Evolutionary conservation across 2,329 filamentous ascomycete genomes (phyloP), one percentile per base, ranked within the genome.

Genomic region (Neonectria hederae): DNA sequence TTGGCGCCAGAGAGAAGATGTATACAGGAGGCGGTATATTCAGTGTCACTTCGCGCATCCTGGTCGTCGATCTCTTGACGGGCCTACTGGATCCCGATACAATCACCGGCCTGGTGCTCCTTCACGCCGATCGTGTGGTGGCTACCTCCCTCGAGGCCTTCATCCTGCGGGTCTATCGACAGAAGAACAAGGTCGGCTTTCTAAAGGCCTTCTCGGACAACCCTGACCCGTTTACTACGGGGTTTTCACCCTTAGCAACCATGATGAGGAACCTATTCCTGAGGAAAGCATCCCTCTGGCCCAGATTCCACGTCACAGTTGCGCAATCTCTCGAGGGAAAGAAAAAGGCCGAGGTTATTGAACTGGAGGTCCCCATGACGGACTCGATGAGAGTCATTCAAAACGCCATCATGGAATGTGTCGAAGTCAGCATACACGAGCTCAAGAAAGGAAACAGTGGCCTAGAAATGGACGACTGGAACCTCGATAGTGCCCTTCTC

Each of bases 401-500:
- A 75, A 95, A 92, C 68, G 94, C 96, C 26, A 91, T 98, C 64
- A 88, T 99, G 79, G 95, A 98, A 76, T 99, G 96, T 76, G 94
- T 99, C 19, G 95, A 98, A 78, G 90, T 93, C 70, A 97, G 94
- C 76, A 96, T 99, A 69, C 89, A 92, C 59, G 96, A 99, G 79
- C 85, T 99, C 46, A 97, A 95, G 77, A 98, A 97, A 80, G 88
- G 89, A 19, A 98, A 97, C 74, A 87, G 89, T 1, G 94, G 94
- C 2, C 83, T 99, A 7, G 95, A 98, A 71, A 94, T 98, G 89
- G 94, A 97, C 64, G 94, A 97, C 74, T 98, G 95, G 95, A 97
- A 93, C 54, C 84, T 97, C 19, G 95, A 98, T 77, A 97, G 92
- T 75, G 95, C 95, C 38, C 81, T 98, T 65, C 91, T 97, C 69